Percentiles rank a stretch among this genome's conserved stretches.
Conservation (phyloP, 179 eudicot species). For the Monotropa hypopitys region DNA sequence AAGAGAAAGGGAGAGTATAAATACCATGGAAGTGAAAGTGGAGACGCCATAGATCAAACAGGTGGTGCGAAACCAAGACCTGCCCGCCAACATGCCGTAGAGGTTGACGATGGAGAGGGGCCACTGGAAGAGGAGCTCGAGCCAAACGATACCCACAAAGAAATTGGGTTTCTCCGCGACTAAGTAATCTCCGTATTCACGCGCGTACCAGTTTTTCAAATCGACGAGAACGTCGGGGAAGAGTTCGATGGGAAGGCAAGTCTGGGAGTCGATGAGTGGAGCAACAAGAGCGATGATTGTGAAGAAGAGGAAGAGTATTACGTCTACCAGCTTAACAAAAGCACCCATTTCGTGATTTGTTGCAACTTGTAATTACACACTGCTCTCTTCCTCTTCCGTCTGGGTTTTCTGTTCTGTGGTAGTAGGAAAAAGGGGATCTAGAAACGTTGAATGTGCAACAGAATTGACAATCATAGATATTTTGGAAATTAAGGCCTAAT, state of each 20-base stretch:
- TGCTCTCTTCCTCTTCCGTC: background rate
- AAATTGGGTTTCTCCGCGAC: slow-evolving; percentile 49
- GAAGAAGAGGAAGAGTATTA: slow-evolving; percentile 38
- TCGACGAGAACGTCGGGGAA: slow-evolving; percentile 45
- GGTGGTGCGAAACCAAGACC: slow-evolving; percentile 45
- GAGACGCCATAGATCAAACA: slow-evolving; percentile 55
- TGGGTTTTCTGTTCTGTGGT: background rate
- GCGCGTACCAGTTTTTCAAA: slow-evolving; percentile 30
- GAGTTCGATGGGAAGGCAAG: slow-evolving; percentile 25
- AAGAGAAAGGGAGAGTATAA: background rate
- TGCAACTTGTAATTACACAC: background rate
- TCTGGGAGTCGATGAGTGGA: slow-evolving; percentile 53
- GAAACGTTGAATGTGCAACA: slow-evolving; percentile 1
- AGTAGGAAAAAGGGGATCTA: slow-evolving; percentile 4
- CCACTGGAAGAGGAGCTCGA: slow-evolving; percentile 43
- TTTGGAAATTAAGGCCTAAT: no score
- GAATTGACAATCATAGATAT: background rate
- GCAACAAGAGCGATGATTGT: slow-evolving; percentile 25
- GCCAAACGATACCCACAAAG: slow-evolving; percentile 59
- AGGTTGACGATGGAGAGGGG: slow-evolving; percentile 45
- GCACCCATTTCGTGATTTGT: slow-evolving; percentile 28
- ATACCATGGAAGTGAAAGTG: slow-evolving; percentile 47
- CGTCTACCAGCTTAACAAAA: slow-evolving; percentile 28
- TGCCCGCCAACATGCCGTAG: slow-evolving; percentile 23
- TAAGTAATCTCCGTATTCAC: slow-evolving; percentile 45